Base-by-base conservation (phyloP, 2,329 filamentous ascomycete genomes). In the Claviceps cyperi region DNA sequence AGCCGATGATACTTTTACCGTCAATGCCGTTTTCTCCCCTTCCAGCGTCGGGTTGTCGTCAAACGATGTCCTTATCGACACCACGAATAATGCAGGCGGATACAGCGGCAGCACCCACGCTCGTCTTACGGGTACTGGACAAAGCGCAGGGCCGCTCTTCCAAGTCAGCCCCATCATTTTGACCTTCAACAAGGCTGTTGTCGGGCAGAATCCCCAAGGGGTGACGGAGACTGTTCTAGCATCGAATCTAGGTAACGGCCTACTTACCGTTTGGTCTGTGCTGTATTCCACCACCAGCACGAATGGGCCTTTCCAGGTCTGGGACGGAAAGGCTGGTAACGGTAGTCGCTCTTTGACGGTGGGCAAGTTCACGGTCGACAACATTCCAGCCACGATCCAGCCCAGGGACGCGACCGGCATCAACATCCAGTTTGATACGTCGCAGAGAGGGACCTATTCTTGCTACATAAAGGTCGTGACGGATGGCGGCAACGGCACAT, bases 161-260 rank as follows among this genome's bases (percentile, higher is more conserved):
- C 60, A 64, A 0, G 58, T 80, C 15, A 69, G 65, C 2, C 76
- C 77, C 0, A 66, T 68, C 8, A 66, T 66, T 0, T 55, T 80
- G 4, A 68, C 70, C 0, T 80, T 80, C 55, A 64, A 67, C 3
- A 68, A 71, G 9, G 64, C 76, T 2, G 68, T 80, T 32, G 66
- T 69, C 1, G 73, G 71, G 0, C 58, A 66, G 0, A 62, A 65
- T 3, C 50, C 60, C 5, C 61, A 64, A 2, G 69, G 66, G 1
- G 60, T 66, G 1, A 60, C 64, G 4, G 67, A 77, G 53, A 69
- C 66, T 0, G 60, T 74, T 3, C 60, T 76, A 0, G 61, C 79
- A 39, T 63, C 62, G 52, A 80, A 80, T 53, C 59, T 68, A 5
- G 77, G 77, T 28, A 72, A 73, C 48, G 59, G 64, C 0, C 50